phyloP scores from a whole-genome alignment of 1,139 yeast genomes.

The Saccharomyces hybrid region DNA sequence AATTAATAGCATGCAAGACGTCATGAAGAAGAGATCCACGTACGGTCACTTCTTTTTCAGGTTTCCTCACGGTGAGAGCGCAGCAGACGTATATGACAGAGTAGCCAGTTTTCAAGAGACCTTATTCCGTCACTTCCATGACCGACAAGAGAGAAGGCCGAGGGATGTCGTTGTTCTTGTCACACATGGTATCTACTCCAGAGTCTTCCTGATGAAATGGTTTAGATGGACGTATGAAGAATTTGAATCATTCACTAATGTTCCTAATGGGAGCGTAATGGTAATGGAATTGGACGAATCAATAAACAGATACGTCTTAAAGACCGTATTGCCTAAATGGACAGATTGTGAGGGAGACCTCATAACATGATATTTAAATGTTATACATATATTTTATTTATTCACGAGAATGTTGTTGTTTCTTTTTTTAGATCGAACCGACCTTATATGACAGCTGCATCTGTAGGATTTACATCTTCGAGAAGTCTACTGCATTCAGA shows the following conservation, averaged over 20 bases:
- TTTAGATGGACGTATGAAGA: slow-evolving; percentile 86
- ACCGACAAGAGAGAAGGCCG: slow-evolving; percentile 20
- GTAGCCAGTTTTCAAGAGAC: slow-evolving; percentile 86
- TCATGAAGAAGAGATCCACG: slow-evolving; percentile 71
- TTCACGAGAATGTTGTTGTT: neutral
- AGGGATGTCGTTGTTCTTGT: slow-evolving; percentile 62
- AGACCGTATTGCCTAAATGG: slow-evolving; percentile 55
- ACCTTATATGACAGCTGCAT: neutral
- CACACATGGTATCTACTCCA: slow-evolving; percentile 89
- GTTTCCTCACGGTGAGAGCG: slow-evolving; percentile 89
- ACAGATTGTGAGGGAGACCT: slow-evolving; percentile 1
- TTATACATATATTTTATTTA: neutral
- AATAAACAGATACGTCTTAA: slow-evolving; percentile 41
- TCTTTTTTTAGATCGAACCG: neutral
- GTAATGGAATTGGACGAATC: slow-evolving; percentile 57
- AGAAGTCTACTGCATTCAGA: neutral
- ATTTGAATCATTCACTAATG: slow-evolving; percentile 72
- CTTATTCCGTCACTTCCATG: slow-evolving; percentile 65
- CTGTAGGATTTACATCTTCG: neutral
- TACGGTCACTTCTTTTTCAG: slow-evolving; percentile 90
- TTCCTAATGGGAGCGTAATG: slow-evolving; percentile 76
- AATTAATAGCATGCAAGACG: slow-evolving; percentile 49
- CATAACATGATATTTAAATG: neutral
- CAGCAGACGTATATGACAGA: slow-evolving; percentile 89
- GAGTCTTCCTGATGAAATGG: slow-evolving; percentile 90